These are phyloP conservation scores for Colletotrichum karsti DNA, from an alignment of 2,329 filamentous ascomycete species.

Conservation along the genomic window DNA sequence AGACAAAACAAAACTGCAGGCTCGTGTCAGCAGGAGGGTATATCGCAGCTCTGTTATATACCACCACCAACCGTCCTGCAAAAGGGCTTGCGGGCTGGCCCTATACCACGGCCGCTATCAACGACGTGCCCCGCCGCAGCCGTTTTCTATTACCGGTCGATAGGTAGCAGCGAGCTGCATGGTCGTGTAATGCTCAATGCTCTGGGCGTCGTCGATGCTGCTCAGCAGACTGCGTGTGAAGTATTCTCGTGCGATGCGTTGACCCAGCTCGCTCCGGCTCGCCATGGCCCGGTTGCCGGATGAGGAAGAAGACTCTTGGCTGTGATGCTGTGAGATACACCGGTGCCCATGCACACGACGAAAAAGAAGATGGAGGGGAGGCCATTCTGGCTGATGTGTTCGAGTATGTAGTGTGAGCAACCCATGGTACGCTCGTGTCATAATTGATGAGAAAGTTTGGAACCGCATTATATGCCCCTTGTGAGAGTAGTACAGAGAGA, in stretches of 20 bases:
- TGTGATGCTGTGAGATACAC: too few species aligned
- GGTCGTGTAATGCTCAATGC: neutral
- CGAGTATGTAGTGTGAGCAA: neutral
- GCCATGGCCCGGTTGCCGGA: neutral
- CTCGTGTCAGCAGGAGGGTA: constrained; percentile 13
- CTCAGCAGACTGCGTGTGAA: neutral
- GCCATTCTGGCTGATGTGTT: too few species aligned
- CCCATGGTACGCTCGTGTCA: neutral
- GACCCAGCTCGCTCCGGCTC: neutral
- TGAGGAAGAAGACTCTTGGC: neutral
- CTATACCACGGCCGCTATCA: neutral
- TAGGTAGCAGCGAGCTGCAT: neutral
- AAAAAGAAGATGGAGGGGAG: too few species aligned
- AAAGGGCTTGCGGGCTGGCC: too few species aligned
- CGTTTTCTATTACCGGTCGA: neutral
- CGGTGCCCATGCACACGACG: too few species aligned
- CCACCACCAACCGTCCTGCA: too few species aligned
- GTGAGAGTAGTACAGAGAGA: neutral
- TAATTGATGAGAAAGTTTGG: neutral
- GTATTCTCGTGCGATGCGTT: neutral
- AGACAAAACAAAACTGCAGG: neutral
- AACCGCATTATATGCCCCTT: neutral
- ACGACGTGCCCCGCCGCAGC: neutral
- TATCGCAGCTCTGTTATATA: constrained; percentile 25
- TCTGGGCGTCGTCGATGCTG: neutral